Percentiles rank a stretch among this genome's conserved stretches.
Conservation (phyloP, 345 rosid genomes). For the Arabis alpina region DNA sequence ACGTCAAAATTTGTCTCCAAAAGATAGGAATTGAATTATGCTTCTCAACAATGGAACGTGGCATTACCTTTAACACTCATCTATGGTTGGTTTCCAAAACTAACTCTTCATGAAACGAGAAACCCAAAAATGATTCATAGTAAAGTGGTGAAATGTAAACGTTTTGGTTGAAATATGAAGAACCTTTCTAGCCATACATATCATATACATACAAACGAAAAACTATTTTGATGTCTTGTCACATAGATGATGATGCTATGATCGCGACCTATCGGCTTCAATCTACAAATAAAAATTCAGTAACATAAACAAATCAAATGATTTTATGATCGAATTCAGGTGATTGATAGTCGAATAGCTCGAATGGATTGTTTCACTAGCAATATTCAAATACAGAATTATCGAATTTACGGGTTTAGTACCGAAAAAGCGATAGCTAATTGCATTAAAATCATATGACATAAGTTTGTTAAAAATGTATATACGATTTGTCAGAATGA, state of each 20-base stretch:
- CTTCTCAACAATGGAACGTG: constrained; percentile 40
- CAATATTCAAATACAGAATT: background rate
- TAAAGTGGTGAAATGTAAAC: background rate
- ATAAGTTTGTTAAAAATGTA: constrained; percentile 20
- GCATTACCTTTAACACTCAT: constrained; percentile 36
- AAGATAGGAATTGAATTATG: constrained; percentile 30
- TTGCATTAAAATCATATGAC: background rate
- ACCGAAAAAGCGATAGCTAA: no score
- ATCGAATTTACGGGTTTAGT: no score
- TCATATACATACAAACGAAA: no score
- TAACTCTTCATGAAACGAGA: background rate
- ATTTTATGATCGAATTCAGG: no score
- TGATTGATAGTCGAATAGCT: background rate
- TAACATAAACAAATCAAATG: no score
- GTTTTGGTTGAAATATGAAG: background rate
- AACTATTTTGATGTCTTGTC: no score
- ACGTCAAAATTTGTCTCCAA: constrained; percentile 40
- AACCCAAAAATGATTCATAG: background rate
- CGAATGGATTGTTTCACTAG: background rate
- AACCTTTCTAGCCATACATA: background rate
- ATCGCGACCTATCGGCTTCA: no score
- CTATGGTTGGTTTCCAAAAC: constrained; percentile 24
- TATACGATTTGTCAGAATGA: constrained; percentile 25
- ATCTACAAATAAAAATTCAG: no score
- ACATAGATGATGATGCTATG: no score